Evolutionary conservation across 2,329 filamentous ascomycete species (phyloP), one percentile per base, ranked within the genome.

Genomic region (Celoporthe dispersa): DNA sequence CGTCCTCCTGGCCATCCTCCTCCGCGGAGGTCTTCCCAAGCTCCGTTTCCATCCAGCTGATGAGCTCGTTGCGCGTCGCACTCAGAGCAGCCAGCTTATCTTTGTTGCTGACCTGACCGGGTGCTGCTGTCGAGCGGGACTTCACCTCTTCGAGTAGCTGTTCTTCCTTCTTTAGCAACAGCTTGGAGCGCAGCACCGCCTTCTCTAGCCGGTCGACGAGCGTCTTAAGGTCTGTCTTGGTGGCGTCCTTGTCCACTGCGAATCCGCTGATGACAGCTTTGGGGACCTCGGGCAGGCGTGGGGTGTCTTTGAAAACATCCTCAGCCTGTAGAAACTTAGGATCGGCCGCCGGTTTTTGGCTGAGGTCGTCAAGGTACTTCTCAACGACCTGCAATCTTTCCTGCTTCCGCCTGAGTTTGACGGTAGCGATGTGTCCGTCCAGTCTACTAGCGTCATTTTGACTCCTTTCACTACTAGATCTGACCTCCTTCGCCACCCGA

Each of bases 41-140:
- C 76, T 91, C 90, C 6, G 80, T 81, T 77, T 91, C 89, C 69
- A 91, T 90, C 89, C 89, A 91, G 69, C 79, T 82, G 70, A 91
- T 91, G 65, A 91, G 82, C 72, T 88, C 86, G 66, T 86, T 85
- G 22, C 90, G 84, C 14, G 89, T 87, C 9, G 80, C 80, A 57
- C 83, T 84, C 12, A 91, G 79, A 19, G 89, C 89, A 63, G 83
- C 80, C 2, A 88, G 73, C 72, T 85, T 87, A 22, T 80, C 77
- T 67, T 76, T 73, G 19, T 79, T 77, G 14, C 76, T 74, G 53
- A 84, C 74, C 25, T 76, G 76, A 55, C 79, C 79, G 1, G 80
- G 79, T 11, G 80, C 77, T 57, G 77, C 75, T 25, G 81, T 78
- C 7, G 79, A 78, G 57, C 78, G 78, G 64, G 80, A 76, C 71